Base-by-base conservation (phyloP, 2,329 filamentous ascomycete genomes). In the Phyllosticta citribraziliensis region DNA sequence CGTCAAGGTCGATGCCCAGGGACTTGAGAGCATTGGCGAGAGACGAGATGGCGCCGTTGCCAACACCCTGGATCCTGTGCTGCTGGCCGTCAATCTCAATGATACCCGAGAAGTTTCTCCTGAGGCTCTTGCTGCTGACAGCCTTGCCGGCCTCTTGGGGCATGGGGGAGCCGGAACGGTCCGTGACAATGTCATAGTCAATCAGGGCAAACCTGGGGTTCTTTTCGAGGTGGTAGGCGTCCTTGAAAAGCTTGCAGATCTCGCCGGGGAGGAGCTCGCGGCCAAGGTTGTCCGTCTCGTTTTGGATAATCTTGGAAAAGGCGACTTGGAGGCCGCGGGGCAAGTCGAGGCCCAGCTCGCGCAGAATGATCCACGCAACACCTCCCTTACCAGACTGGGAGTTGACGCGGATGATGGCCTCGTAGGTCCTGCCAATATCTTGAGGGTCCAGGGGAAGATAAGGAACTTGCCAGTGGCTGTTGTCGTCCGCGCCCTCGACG, bases 391-490 rank as follows among this genome's bases (percentile, higher is more conserved):
- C 93, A 68, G 86, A 90, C 74, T 97, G 93, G 19, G 90, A 96
- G 80, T 97, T 99, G 82, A 97, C 93, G 63, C 93, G 89, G 72
- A 97, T 97, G 71, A 97, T 88, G 63, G 93, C 93, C 76, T 97
- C 92, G 82, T 97, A 97, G n/a, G 87, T 97, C 62, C 93, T 86
- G 57, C 93, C 93, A 65, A 97, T 96, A 70, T 97, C 93, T 70
- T 88, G 82, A 5, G 93, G 93, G 70, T 97, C 93, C 68, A 97
- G 83, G 12, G 93, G 93, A 56, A 97, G 86, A 72, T 97, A 97
- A 0, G 93, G 93, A 50, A 97, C 82, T 67, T 89, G 79, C 93
- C 93, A 97, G 51, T 77, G 79, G 69, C 86, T 84, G 61, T 93
- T 84, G 70, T 82, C 78, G 5, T 75, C 78, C 54, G 81, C 79